These are phyloP conservation scores for Tolypocladium ophioglossoides DNA, from an alignment of 2,329 filamentous ascomycete genomes.

Conservation along the genomic window DNA sequence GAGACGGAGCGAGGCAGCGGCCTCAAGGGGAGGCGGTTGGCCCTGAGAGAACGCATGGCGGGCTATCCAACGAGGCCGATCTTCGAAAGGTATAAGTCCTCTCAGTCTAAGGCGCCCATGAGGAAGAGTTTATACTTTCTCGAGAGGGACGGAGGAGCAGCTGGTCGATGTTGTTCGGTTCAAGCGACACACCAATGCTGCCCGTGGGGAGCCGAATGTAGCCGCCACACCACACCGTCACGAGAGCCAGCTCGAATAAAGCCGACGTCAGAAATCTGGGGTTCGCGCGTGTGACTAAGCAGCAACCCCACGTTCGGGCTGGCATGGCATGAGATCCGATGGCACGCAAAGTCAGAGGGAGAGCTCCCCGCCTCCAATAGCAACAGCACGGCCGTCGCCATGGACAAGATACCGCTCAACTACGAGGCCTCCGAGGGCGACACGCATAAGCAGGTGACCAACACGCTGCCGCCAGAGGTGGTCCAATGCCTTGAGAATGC, in stretches of 20 bases:
- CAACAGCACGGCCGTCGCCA: constrained; percentile 11
- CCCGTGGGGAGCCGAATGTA: constrained; percentile 24
- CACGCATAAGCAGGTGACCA: constrained; percentile 59
- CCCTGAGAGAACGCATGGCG: constrained; percentile 46
- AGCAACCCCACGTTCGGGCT: background rate
- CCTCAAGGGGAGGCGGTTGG: constrained; percentile 36
- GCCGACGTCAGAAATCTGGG: constrained; percentile 3
- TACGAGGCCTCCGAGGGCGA: constrained; percentile 66
- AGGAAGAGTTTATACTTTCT: background rate
- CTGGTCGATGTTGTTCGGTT: background rate
- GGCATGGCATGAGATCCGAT: background rate
- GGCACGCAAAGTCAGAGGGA: no score
- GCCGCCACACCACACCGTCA: constrained; percentile 9
- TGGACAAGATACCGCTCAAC: constrained; percentile 60
- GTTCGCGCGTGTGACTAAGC: background rate
- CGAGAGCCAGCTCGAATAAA: background rate
- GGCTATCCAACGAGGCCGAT: background rate
- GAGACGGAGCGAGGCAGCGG: constrained; percentile 27
- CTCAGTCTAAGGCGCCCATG: background rate
- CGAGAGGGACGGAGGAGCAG: background rate
- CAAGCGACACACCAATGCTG: constrained; percentile 3
- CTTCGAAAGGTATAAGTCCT: background rate
- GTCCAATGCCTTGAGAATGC: constrained; percentile 88
- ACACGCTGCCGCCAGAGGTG: constrained; percentile 70
- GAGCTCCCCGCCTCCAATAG: background rate